Conservation (phyloP, 1,139 yeast genomes). For the Blastobotrys apis region DNA sequence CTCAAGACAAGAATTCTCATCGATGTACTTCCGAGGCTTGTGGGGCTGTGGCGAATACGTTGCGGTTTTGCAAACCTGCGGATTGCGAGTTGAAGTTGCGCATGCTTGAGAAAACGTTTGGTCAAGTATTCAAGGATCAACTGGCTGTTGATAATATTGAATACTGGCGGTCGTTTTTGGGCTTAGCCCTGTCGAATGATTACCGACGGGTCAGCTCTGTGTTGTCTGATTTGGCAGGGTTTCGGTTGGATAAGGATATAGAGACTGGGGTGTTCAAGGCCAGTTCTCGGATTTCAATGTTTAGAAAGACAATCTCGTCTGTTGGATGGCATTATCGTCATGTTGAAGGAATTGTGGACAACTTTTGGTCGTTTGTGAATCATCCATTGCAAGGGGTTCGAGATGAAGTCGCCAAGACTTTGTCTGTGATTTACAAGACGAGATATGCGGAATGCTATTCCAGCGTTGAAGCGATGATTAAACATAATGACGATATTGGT, state of each 20-base stretch:
- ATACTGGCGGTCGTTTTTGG: constrained; percentile 73
- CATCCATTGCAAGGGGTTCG: constrained; percentile 79
- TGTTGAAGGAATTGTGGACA: constrained; percentile 44
- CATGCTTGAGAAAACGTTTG: constrained; percentile 50
- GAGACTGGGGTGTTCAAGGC: constrained; percentile 52
- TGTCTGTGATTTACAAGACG: constrained; percentile 53
- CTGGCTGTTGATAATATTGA: constrained; percentile 71
- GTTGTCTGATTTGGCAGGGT: constrained; percentile 39
- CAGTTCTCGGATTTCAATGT: constrained; percentile 56
- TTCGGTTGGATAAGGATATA: constrained; percentile 35
- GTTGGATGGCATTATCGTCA: constrained; percentile 51
- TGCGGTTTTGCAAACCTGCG: constrained; percentile 22
- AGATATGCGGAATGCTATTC: constrained; percentile 50
- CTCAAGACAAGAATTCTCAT: constrained; percentile 35
- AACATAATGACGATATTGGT: constrained; percentile 37
- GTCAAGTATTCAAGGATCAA: constrained; percentile 52
- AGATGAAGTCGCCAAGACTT: constrained; percentile 60
- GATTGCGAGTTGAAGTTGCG: constrained; percentile 30
- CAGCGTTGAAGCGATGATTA: constrained; percentile 44
- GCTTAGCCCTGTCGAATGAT: constrained; percentile 57
- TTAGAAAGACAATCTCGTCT: constrained; percentile 52
- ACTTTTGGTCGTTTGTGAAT: constrained; percentile 46
- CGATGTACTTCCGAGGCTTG: constrained; percentile 39
- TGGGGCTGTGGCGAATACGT: constrained; percentile 32
- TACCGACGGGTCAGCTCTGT: constrained; percentile 61